Evolutionary conservation across 257 asterid genomes (phyloP).

Genomic region (Jacaranda copaia): DNA sequence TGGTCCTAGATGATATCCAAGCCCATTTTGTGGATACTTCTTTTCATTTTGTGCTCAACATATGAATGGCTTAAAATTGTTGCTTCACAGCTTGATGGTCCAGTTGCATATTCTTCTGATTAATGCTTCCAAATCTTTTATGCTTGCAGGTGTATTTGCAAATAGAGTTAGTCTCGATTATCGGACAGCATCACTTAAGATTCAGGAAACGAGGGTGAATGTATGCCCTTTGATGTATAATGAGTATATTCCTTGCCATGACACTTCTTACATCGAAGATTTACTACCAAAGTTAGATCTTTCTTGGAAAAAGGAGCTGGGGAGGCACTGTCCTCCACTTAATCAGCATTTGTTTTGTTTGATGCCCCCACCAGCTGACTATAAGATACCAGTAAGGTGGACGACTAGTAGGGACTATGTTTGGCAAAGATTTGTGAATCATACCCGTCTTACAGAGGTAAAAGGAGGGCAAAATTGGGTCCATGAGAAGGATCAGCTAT

Average conservation of each 20-base stretch:
- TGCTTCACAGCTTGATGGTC: conserved; percentile 2
- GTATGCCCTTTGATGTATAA: conserved; percentile 79
- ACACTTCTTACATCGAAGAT: conserved; percentile 71
- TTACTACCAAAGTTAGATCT: conserved; percentile 67
- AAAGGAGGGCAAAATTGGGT: conserved; percentile 99
- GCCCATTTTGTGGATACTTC: background rate
- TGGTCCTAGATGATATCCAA: too few relatives aligned
- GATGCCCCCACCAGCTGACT: conserved; percentile 88
- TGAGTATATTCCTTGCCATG: conserved; percentile 91
- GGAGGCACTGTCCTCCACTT: conserved; percentile 89
- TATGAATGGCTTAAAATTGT: background rate
- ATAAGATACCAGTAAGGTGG: conserved; percentile 89
- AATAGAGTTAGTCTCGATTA: conserved; percentile 72
- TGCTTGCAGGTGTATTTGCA: conserved; percentile 51
- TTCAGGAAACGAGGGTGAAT: conserved; percentile 73
- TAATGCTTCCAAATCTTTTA: background rate
- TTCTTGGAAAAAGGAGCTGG: conserved; percentile 80
- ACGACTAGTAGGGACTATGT: conserved; percentile 89
- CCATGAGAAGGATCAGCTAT: conserved; percentile 69
- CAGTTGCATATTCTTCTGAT: too few relatives aligned
- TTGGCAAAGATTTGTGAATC: conserved; percentile 94
- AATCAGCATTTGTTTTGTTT: conserved; percentile 78
- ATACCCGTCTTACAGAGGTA: conserved; percentile 84
- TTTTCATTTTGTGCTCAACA: background rate
- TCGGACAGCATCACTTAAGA: conserved; percentile 55